A percentile compares a stretch with the other conserved stretches of the same genome.
These are phyloP conservation scores for Blastobotrys attinorum DNA, from an alignment of 805 yeast genomes.

Conservation along the genomic window DNA sequence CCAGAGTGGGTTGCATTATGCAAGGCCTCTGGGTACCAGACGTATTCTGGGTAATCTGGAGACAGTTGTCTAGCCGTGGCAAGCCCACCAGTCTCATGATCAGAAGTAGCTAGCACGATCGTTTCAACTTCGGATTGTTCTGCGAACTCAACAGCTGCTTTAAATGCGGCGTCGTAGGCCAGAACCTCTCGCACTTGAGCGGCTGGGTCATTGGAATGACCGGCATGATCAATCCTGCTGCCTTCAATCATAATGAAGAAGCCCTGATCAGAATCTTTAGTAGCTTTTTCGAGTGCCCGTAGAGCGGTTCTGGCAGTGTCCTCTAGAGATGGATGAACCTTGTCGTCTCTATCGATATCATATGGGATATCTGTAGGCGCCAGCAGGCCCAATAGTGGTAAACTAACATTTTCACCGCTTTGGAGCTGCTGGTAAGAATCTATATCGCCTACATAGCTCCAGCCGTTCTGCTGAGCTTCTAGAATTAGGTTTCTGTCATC, in stretches of 20 bases:
- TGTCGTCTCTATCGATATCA: constrained; percentile 64
- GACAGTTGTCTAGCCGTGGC: constrained; percentile 76
- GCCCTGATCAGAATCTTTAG: constrained; percentile 69
- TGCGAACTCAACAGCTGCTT: constrained; percentile 64
- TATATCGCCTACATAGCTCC: constrained; percentile 50
- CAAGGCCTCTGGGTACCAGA: constrained; percentile 79
- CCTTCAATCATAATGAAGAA: constrained; percentile 86
- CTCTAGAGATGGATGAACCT: constrained; percentile 63
- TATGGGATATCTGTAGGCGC: constrained; percentile 77
- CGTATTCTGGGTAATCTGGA: constrained; percentile 67
- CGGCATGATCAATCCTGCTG: constrained; percentile 91
- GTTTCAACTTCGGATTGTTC: constrained; percentile 67
- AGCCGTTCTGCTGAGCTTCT: constrained; percentile 54
- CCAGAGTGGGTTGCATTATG: constrained; percentile 68
- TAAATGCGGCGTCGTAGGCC: constrained; percentile 77
- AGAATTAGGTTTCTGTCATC: constrained; percentile 64
- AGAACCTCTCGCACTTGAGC: constrained; percentile 89
- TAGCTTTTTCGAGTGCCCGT: constrained; percentile 55
- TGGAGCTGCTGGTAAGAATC: constrained; percentile 49
- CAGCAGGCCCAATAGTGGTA: constrained; percentile 72
- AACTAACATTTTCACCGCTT: constrained; percentile 51
- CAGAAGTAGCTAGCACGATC: constrained; percentile 72
- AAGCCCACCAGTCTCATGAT: constrained; percentile 95
- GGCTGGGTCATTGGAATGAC: constrained; percentile 89
- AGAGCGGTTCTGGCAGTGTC: constrained; percentile 75